Evolutionary conservation across 2,329 filamentous ascomycete genomes (phyloP).

Genomic region (Fusarium sp.): DNA sequence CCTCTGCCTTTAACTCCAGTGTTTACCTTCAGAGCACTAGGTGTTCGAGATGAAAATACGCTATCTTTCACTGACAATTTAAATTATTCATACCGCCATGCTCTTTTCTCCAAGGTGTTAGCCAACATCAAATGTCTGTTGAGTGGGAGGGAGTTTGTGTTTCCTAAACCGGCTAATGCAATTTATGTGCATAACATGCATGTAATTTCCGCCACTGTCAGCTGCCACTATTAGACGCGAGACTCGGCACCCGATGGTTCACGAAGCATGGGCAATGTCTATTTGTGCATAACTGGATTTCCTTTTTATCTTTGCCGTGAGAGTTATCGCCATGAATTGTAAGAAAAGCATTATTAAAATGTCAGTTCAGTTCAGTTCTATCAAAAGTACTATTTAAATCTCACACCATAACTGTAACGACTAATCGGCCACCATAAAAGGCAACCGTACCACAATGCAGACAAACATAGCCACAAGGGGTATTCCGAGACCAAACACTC

Average conservation of each 20-base stretch:
- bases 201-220: constrained; percentile 24
- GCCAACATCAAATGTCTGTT: background rate
- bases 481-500: background rate
- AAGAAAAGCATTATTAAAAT: background rate
- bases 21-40: background rate
- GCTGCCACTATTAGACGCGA: background rate
- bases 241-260: background rate
- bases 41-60: background rate
- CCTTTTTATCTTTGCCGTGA: background rate
- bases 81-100: background rate
- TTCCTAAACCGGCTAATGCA: constrained; percentile 26
- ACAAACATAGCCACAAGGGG: background rate
- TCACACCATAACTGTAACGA: background rate
- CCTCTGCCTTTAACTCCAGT: constrained; percentile 1
- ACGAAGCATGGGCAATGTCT: too few relatives aligned
- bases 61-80: background rate
- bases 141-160: background rate
- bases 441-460: background rate
- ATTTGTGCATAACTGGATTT: too few relatives aligned
- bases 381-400: background rate
- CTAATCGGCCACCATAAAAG: too few relatives aligned
- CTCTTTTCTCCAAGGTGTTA: background rate
- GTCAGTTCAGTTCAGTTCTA: background rate
- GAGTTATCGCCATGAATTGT: background rate
- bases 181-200: constrained; percentile 16